Base-by-base conservation (phyloP, 1,284 basidiomycete species). In the Chiua sp. region DNA sequence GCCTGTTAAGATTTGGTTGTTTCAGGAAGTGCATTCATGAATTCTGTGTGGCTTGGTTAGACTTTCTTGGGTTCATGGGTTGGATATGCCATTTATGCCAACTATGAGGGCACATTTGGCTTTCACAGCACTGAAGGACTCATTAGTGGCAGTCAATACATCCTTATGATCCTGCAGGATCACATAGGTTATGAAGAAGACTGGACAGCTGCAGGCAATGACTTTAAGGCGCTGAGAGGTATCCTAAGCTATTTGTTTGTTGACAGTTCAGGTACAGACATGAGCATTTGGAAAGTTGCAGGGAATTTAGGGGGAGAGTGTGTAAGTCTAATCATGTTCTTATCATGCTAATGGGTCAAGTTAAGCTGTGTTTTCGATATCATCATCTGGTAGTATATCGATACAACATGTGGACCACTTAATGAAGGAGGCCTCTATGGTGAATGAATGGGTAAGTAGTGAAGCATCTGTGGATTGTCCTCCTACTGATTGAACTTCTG, bases 141-240 rank as follows among this genome's bases (percentile, higher is more conserved):
- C 8, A n/a, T 47, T 18, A 57, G 63, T 28, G 77, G 74, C 13
- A 71, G 71, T 3, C 60, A 65, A n/a, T 79, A 85, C 62, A 70
- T 83, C 37, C 65, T 86, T 48, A 84, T 82, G 7, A 79, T 86
- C 33, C 57, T 85, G 37, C 80, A 83, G 65, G 84, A 84, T 67
- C 82, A 84, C 63, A 84, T 84, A 81, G 82, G 82, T 4, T 75
- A 80, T 37, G 81, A 84, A 39, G 77, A 79, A 59, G 76, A 82
- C 59, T 77, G 75, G 75, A 59, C 59, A 5, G 76, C 73, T 42
- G 80, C 77, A 5, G 75, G 73, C 23, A 80, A 83, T 30, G 53
- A 20, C 26, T 82, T 83, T 68, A 81, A 82, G 66, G 65, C 68
- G 1, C 80, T 81, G 10, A 73, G 82, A 59, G 82, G 81, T 22